phyloP scores from a whole-genome alignment of 1,139 yeast species.

The Debaryomycetaceae sp. region DNA sequence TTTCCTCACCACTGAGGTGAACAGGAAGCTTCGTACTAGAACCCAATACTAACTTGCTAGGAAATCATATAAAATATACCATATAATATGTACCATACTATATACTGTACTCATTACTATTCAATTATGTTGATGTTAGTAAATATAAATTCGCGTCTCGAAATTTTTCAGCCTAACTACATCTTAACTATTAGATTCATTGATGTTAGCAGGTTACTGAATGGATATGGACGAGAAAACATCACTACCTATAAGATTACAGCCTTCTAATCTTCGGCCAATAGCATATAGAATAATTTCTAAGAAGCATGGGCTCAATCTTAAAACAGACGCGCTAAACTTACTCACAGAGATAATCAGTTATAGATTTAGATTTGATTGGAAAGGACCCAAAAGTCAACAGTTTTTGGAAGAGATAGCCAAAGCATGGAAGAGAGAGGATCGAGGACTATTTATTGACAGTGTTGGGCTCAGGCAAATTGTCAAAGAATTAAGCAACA shows the following conservation, averaged over 20 bases:
- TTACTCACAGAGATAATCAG: slow-evolving; percentile 74
- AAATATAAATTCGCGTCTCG: not conserved
- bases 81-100: no score
- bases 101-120: no score
- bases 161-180: not conserved
- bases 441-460: slow-evolving; percentile 80
- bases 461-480: slow-evolving; percentile 66
- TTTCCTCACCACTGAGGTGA: not conserved
- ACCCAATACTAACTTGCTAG: not conserved
- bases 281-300: slow-evolving; percentile 86
- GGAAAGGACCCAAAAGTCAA: slow-evolving; percentile 73
- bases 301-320: slow-evolving; percentile 87
- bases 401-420: slow-evolving; percentile 77
- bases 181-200: not conserved
- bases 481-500: slow-evolving; percentile 48
- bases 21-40: not conserved
- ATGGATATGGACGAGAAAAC: slow-evolving; percentile 4
- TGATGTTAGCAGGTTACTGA: no score
- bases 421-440: slow-evolving; percentile 81
- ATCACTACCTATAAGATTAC: slow-evolving; percentile 66
- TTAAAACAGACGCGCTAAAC: slow-evolving; percentile 80
- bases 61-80: not conserved
- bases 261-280: slow-evolving; percentile 82
- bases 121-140: no score
- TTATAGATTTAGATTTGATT: slow-evolving; percentile 73